These are phyloP conservation scores for Torulaspora quercuum DNA, from an alignment of 805 yeast genomes.

Conservation along the genomic window DNA sequence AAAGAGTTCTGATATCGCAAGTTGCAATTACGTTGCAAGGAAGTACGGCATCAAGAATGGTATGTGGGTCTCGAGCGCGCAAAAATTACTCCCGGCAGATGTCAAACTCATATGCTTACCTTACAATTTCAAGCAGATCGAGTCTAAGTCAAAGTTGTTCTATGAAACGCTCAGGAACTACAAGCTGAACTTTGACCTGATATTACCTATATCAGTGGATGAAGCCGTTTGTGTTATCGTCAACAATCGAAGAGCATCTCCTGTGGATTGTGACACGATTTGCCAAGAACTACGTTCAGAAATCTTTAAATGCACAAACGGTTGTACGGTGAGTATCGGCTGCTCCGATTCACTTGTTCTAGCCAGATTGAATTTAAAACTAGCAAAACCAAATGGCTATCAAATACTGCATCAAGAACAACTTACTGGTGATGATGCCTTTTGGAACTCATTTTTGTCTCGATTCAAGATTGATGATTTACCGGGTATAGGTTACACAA, in stretches of 20 bases:
- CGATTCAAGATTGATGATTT: constrained; percentile 38
- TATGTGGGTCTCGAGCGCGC: constrained; percentile 80
- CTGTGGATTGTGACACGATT: constrained; percentile 22
- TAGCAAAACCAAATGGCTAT: constrained; percentile 79
- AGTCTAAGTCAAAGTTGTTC: constrained; percentile 56
- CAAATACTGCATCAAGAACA: constrained; percentile 37
- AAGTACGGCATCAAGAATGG: constrained; percentile 78
- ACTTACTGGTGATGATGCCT: constrained; percentile 39
- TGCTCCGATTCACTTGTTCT: constrained; percentile 67
- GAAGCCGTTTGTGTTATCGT: constrained; percentile 59
- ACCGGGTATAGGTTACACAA: constrained; percentile 63
- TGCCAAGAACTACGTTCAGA: constrained; percentile 37
- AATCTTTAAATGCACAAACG: constrained; percentile 44
- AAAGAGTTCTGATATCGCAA: constrained; percentile 69
- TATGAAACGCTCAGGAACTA: constrained; percentile 50
- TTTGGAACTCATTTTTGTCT: constrained; percentile 36
- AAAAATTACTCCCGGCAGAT: constrained; percentile 53
- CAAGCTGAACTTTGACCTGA: constrained; percentile 38
- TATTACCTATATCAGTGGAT: constrained; percentile 86
- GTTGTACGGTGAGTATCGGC: constrained; percentile 77
- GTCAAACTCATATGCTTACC: constrained; percentile 52
- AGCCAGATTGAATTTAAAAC: constrained; percentile 68
- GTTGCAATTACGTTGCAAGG: constrained; percentile 88
- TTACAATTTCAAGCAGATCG: constrained; percentile 74
- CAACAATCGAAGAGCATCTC: constrained; percentile 1